These are phyloP conservation scores for Gracilaria caudata DNA, from an alignment of 23 red algal genomes.

Conservation along the genomic window DNA sequence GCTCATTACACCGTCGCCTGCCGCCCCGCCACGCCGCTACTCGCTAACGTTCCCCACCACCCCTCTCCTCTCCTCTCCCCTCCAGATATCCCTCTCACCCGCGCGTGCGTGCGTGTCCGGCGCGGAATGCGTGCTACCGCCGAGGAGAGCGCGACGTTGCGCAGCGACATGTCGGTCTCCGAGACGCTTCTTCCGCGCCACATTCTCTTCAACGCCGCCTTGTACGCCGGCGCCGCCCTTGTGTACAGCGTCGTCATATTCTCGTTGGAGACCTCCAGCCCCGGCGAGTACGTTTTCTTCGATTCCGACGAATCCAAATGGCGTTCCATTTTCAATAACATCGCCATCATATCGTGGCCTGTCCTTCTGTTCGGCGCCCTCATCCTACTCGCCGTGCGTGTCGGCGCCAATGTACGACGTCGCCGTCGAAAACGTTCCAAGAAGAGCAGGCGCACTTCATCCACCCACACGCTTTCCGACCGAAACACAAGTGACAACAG, in stretches of 20 bases:
- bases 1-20: neutral
- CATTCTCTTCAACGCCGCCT: constrained; percentile 45
- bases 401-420: constrained; percentile 36
- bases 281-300: constrained; percentile 39
- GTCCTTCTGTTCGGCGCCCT: constrained; percentile 47
- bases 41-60: neutral
- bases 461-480: neutral
- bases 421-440: constrained; percentile 46
- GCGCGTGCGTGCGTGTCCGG: neutral
- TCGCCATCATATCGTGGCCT: constrained; percentile 51
- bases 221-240: constrained; percentile 40
- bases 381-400: constrained; percentile 52
- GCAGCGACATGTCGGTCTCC: neutral
- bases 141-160: neutral
- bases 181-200: constrained; percentile 40
- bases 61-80: neutral
- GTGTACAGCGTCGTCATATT: constrained; percentile 51
- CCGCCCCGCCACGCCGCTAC: neutral
- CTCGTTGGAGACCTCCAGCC: constrained; percentile 11
- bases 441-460: neutral
- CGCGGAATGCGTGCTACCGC: neutral
- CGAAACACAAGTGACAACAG: constrained; percentile 22
- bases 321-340: constrained; percentile 30
- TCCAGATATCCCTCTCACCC: neutral
- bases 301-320: constrained; percentile 34